These are phyloP conservation scores for Candida caryicola DNA, from an alignment of 805 yeast species.

Conservation along the genomic window DNA sequence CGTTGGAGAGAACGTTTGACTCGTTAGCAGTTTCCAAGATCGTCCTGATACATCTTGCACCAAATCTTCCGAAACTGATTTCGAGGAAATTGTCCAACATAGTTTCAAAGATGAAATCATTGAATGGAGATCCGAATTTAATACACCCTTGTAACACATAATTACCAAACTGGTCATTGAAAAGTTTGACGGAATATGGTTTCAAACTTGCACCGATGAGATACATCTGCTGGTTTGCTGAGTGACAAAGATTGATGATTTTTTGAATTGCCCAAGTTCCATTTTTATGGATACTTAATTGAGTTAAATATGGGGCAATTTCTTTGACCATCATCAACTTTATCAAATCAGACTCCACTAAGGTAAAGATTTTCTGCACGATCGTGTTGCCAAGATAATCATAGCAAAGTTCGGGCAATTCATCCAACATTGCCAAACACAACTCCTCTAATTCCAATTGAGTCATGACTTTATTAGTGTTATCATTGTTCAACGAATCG, in stretches of 20 bases:
- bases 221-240: conserved; percentile 46
- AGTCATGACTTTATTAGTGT: conserved; percentile 22
- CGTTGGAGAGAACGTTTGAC: conserved; percentile 38
- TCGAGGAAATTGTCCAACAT: conserved; percentile 74
- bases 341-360: conserved; percentile 59
- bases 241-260: conserved; percentile 67
- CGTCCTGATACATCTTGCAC: conserved; percentile 92
- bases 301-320: conserved; percentile 77
- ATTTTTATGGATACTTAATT: conserved; percentile 92
- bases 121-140: conserved; percentile 85
- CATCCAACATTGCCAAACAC: conserved; percentile 79
- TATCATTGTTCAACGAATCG: conserved; percentile 9
- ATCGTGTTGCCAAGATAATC: conserved; percentile 96
- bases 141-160: conserved; percentile 93
- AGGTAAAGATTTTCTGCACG: conserved; percentile 84
- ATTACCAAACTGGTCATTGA: conserved; percentile 95
- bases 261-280: conserved; percentile 99
- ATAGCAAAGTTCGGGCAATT: conserved; percentile 84
- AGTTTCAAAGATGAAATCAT: conserved; percentile 84
- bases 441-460: conserved; percentile 73
- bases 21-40: conserved; percentile 79
- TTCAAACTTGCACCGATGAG: conserved; percentile 67
- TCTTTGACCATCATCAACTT: conserved; percentile 78
- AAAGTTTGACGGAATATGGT: conserved; percentile 79
- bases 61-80: conserved; percentile 85